phyloP scores from a whole-genome alignment of 768 basidiomycete species.

The Tricholoma saponaceum region DNA sequence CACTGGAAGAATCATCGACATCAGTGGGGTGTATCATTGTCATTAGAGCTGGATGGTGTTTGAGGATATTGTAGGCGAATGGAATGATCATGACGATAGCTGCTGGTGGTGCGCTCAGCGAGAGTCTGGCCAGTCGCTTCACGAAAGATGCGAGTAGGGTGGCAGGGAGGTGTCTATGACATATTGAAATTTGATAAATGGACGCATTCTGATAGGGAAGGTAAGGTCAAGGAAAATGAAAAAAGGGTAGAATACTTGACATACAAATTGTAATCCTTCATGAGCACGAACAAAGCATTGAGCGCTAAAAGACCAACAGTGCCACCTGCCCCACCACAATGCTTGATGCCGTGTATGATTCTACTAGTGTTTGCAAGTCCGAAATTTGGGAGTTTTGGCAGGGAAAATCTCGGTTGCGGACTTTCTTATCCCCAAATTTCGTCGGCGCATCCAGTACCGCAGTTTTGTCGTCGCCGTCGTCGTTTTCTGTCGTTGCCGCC shows the following conservation, averaged over 20 bases:
- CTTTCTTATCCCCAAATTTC: too few species aligned
- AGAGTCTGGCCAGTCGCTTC: constrained; percentile 84
- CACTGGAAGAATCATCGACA: constrained; percentile 30
- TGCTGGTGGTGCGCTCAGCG: constrained; percentile 82
- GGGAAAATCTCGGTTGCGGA: too few species aligned
- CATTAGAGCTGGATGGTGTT: constrained; percentile 90
- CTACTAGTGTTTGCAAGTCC: too few species aligned
- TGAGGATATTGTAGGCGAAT: constrained; percentile 91
- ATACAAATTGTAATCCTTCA: constrained; percentile 90
- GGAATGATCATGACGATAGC: constrained; percentile 90
- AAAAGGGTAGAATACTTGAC: constrained; percentile 23
- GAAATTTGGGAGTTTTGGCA: too few species aligned
- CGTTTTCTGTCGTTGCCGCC: too few species aligned
- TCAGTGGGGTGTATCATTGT: constrained; percentile 78
- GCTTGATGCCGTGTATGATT: too few species aligned
- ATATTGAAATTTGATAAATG: not conserved
- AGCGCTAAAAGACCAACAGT: constrained; percentile 83
- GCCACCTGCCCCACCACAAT: constrained; percentile 72
- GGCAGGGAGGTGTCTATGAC: constrained; percentile 71
- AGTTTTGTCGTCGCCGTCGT: too few species aligned
- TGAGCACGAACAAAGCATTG: constrained; percentile 87
- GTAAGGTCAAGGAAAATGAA: constrained; percentile 1
- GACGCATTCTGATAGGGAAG: not conserved
- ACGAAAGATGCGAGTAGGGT: constrained; percentile 93
- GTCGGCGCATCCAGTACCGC: too few species aligned